Evolutionary conservation across 495 filamentous ascomycete species (phyloP), one percentile per base, ranked within the genome.

Genomic region (Darksidea phi): DNA sequence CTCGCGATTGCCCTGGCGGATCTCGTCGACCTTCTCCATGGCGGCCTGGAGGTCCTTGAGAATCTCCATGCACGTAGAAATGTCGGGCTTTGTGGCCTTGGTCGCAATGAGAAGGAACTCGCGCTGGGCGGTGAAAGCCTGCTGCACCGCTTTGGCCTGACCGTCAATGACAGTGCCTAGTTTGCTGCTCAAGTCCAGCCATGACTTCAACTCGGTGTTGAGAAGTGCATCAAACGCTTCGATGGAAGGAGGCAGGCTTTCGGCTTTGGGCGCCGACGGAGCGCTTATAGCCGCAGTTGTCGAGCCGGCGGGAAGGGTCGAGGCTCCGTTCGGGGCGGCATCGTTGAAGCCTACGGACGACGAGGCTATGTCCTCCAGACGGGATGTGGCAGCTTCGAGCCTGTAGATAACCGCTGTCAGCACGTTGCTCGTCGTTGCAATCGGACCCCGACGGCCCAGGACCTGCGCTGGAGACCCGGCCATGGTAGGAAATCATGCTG

Each of bases 321-420:
- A 7, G n/a, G 51, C 25, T 37, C 51, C 52, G 41, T 52, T 54
- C 3, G 60, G n/a, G 41, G n/a, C 36, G 20, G 45, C 8, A 25
- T 37, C 28, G 13, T 75, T 66, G 80, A 80, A 26, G 83, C 59
- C 55, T 6, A 53, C 50, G n/a, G 66, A 78, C 24, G 86, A 84
- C 67, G 88, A 84, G 20, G 91, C 91, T 70, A 97, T 94, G 74
- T 98, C 94, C 79, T 98, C 94, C 59, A 99, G 82, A 61, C 95
- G 86, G 64, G 91, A 92, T 63, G 94, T 97, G 41, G 94, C 94
- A 71, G 94, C 94, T 81, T 99, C 94, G 64, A 99, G 88, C 78
- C 94, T 99, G 74, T n/a, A 63, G 38, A 77, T 55, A 28, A 78
- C 59, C 47, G 63, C 59, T 43, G 77, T 83, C 67, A 84, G 79